A percentile compares a stretch with the other conserved stretches of the same genome.
Conservation (phyloP, 2,329 filamentous ascomycete species). For the Paramyrothecium roridum region DNA sequence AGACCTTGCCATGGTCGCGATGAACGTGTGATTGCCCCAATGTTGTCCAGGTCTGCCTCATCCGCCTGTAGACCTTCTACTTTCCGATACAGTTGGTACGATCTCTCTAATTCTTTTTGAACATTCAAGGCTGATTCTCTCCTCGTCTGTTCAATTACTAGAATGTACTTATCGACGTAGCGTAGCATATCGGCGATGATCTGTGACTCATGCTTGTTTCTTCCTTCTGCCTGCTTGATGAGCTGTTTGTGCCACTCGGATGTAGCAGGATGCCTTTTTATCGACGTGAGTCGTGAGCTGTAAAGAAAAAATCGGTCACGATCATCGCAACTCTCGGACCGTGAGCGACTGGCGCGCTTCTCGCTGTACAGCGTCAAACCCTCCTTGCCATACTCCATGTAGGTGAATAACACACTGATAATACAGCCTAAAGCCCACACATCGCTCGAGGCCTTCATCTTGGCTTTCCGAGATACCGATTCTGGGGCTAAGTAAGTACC, state of each 20-base stretch:
- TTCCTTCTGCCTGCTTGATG: constrained; percentile 9
- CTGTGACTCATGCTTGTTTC: constrained; percentile 14
- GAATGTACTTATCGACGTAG: constrained; percentile 15
- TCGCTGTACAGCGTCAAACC: constrained; percentile 18
- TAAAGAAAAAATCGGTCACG: constrained; percentile 17
- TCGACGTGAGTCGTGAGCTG: constrained; percentile 5
- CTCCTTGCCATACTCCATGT: constrained; percentile 24
- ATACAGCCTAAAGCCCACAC: constrained; percentile 39
- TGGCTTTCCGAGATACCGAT: constrained; percentile 14
- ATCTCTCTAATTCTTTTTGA: background rate
- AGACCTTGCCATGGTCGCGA: background rate
- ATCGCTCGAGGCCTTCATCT: constrained; percentile 31
- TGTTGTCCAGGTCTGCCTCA: background rate
- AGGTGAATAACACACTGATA: constrained; percentile 33
- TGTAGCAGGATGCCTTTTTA: constrained; percentile 12
- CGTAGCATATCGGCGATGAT: constrained; percentile 19
- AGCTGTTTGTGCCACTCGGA: constrained; percentile 12
- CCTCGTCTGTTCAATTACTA: background rate
- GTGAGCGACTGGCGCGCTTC: constrained; percentile 14
- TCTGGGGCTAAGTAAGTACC: constrained; percentile 36
- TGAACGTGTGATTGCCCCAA: background rate
- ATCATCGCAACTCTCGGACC: constrained; percentile 11
- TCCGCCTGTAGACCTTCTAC: background rate
- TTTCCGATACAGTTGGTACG: background rate
- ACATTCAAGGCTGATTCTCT: background rate